Evolutionary conservation across 2,329 filamentous ascomycete species (phyloP).

Genomic region (Penicillium oxalicum): DNA sequence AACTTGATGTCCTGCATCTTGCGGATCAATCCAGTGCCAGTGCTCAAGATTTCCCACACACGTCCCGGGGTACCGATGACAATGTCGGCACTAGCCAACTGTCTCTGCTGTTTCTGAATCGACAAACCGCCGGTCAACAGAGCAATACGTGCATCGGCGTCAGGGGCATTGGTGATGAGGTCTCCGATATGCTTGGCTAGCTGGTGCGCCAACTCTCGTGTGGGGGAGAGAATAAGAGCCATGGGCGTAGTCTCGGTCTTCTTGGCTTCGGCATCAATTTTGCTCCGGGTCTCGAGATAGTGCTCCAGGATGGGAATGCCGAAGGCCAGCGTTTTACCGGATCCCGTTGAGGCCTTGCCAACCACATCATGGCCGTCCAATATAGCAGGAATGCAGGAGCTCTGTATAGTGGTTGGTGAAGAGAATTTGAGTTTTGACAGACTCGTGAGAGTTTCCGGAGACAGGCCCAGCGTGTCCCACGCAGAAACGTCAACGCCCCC

Average conservation of each 20-base stretch:
- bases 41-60: slow-evolving; percentile 87
- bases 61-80: slow-evolving; percentile 90
- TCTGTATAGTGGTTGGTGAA: slow-evolving; percentile 77
- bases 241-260: slow-evolving; percentile 49
- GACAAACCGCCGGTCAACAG: slow-evolving; percentile 89
- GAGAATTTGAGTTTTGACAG: slow-evolving; percentile 74
- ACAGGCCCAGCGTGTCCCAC: slow-evolving; percentile 72
- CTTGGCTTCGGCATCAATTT: slow-evolving; percentile 35
- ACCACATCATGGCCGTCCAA: slow-evolving; percentile 82
- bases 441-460: slow-evolving; percentile 63
- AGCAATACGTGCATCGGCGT: slow-evolving; percentile 58
- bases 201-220: slow-evolving; percentile 89
- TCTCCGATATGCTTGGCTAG: slow-evolving; percentile 74
- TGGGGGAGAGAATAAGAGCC: slow-evolving; percentile 82
- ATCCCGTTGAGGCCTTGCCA: slow-evolving; percentile 92
- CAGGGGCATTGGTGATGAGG: slow-evolving; percentile 62
- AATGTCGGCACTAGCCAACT: slow-evolving; percentile 77
- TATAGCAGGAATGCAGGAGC: slow-evolving; percentile 72
- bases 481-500: slow-evolving; percentile 65
- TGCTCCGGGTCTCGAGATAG: slow-evolving; percentile 54
- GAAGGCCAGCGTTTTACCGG: slow-evolving; percentile 93
- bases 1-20: slow-evolving; percentile 71
- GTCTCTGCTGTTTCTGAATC: slow-evolving; percentile 87
- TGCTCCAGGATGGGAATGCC: slow-evolving; percentile 86
- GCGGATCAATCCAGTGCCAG: slow-evolving; percentile 61